Evolutionary conservation across 179 eudicot species (phyloP), one percentile per base, ranked within the genome.

Genomic region (Beta corolliflora): DNA sequence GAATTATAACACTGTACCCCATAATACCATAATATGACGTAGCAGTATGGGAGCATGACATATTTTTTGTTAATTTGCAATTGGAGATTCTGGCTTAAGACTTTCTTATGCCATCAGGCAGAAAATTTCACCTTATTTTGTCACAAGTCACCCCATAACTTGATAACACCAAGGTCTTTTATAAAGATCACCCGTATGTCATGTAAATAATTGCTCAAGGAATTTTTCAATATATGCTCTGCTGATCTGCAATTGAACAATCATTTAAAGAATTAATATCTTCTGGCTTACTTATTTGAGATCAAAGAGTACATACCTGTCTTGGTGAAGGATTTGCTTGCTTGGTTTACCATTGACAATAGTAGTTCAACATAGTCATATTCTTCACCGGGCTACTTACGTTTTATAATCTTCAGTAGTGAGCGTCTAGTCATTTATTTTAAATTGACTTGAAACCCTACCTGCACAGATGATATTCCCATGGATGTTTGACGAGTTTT

Each of bases 401-500:
- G 19, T 75, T 23, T 44, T 36, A 4, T 18, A 41, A 55, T 58
- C 44, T 55, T 44, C 29, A 12, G 52, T 31, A 19, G 54, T 7
- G 14, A 41, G 53, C 58, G 44, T 55, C 36, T 55, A 12, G 18
- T 79, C 48, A 52, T 18, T 23, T 61, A 23, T 7, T 53, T 36
- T 13, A 59, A 18, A 55, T 65, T 58, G 45, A 75, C 50, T 12
- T 44, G 52, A 73, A 16, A 21, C 16, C 12, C 61, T 78, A 15
- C 59, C n/a, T 83, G 71, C 64, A 73, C 90, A 95, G 99, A 94
- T 95, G 99, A 76, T 92, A 81, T 95, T 92, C 79, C 99, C 99
- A 14, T 95, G 99, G 99, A 88, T 95, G 90, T 95, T 90, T 46
- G 98, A 95, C 36, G 99, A 95, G 84, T 87, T 94, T 66, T 83